phyloP scores from a whole-genome alignment of 2,329 filamentous ascomycete species.

The Elsinoe necatrix region DNA sequence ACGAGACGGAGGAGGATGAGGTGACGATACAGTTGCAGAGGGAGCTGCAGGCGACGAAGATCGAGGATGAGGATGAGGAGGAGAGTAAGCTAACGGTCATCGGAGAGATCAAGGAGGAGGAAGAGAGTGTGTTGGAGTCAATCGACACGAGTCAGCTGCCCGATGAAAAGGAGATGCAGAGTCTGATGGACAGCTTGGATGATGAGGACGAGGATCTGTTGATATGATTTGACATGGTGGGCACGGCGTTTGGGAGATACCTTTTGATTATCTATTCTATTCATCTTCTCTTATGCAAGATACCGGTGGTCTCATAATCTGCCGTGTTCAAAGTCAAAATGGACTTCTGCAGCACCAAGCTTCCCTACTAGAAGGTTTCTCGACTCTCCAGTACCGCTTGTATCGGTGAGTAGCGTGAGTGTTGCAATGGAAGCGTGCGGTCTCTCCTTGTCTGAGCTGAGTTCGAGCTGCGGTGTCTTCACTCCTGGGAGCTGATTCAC shows the following conservation, averaged over 20 bases:
- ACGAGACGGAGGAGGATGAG: conserved; percentile 16
- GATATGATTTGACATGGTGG: not conserved
- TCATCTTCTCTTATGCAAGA: not conserved
- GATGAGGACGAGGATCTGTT: conserved; percentile 19
- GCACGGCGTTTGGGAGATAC: conserved; percentile 5
- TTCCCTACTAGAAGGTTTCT: not conserved
- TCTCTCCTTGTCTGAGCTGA: not conserved
- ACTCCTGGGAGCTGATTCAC: not conserved
- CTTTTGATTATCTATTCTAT: conserved; percentile 1
- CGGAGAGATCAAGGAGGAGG: conserved; percentile 11
- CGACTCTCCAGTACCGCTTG: not conserved
- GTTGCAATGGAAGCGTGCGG: not conserved
- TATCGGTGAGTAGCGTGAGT: not conserved
- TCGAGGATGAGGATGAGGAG: conserved; percentile 18
- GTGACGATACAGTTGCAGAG: conserved; percentile 17
- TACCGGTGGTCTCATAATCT: not conserved
- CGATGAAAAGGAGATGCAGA: conserved; percentile 19
- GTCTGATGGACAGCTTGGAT: conserved; percentile 19
- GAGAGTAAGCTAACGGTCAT: conserved; percentile 16
- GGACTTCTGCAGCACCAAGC: not conserved
- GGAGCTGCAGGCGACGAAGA: conserved; percentile 18
- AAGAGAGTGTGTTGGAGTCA: conserved; percentile 11
- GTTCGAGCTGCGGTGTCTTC: not conserved
- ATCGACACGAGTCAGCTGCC: conserved; percentile 18
- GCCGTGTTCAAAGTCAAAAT: not conserved